Evolutionary conservation across 768 basidiomycete species (phyloP).

Genomic region (Mycena leptocephala): DNA sequence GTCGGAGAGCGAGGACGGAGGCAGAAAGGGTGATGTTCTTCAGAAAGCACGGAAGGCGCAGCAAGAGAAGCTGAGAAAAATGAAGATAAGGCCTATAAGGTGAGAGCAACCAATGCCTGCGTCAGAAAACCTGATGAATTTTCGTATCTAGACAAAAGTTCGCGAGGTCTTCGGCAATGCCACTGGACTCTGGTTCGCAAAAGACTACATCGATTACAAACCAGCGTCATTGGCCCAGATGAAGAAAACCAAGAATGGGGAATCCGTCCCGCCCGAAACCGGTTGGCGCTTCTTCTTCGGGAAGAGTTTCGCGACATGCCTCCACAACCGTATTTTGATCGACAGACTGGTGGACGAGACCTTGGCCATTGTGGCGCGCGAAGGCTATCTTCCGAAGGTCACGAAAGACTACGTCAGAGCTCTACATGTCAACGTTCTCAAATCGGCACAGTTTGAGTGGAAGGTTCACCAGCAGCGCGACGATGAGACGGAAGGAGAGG

Average conservation of each 20-base stretch:
- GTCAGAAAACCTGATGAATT: background rate
- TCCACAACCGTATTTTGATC: background rate
- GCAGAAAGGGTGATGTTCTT: background rate
- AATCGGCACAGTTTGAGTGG: background rate
- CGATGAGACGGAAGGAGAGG: background rate
- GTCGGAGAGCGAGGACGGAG: background rate
- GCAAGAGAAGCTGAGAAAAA: background rate
- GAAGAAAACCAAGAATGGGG: background rate
- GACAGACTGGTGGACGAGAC: background rate
- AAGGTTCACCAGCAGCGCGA: background rate
- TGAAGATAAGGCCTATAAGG: background rate
- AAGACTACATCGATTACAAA: background rate
- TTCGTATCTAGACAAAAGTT: background rate
- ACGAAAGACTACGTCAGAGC: background rate
- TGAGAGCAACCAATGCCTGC: background rate
- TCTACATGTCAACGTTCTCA: background rate
- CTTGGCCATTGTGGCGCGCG: background rate
- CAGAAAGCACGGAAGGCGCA: background rate
- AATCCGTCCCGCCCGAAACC: background rate
- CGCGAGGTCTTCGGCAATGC: background rate
- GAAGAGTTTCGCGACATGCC: background rate
- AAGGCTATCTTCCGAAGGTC: background rate
- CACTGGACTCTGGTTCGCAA: background rate
- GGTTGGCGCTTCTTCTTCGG: background rate
- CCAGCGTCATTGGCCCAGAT: background rate